phyloP scores from a whole-genome alignment of 192 early-diverging fungal species.

The Backusella luteola region DNA sequence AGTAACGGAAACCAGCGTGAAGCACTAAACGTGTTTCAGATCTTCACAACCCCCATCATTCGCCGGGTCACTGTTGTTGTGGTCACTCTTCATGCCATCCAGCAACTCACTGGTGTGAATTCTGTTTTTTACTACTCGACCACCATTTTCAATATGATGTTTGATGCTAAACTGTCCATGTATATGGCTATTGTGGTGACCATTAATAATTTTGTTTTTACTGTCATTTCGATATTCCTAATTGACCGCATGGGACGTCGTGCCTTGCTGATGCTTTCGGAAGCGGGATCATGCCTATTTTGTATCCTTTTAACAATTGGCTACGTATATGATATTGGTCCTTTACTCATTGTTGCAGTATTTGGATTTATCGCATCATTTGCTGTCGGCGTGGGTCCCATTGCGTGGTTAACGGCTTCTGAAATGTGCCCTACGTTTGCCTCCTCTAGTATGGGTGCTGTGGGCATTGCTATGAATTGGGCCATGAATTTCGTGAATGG shows the following conservation, averaged over 20 bases:
- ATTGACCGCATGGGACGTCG: neutral
- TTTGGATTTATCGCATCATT: neutral
- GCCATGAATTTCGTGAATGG: neutral
- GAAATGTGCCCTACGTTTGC: neutral
- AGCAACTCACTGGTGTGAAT: neutral
- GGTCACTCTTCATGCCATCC: neutral
- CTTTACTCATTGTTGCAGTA: neutral
- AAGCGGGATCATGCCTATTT: neutral
- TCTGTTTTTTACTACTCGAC: neutral
- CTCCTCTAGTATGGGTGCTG: neutral
- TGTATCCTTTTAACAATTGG: neutral
- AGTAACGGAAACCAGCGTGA: neutral
- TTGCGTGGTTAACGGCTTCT: neutral
- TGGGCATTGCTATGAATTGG: neutral
- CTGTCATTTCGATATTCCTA: neutral
- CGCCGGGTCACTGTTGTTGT: neutral
- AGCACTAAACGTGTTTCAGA: neutral
- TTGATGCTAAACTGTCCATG: neutral
- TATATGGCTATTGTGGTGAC: constrained; percentile 1
- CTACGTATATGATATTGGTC: neutral
- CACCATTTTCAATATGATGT: neutral
- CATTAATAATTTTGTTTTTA: neutral
- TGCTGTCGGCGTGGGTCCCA: neutral
- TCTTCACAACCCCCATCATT: neutral
- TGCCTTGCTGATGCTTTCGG: neutral